phyloP scores from a whole-genome alignment of 2,329 filamentous ascomycete species.

The Aspergillus vadensis region DNA sequence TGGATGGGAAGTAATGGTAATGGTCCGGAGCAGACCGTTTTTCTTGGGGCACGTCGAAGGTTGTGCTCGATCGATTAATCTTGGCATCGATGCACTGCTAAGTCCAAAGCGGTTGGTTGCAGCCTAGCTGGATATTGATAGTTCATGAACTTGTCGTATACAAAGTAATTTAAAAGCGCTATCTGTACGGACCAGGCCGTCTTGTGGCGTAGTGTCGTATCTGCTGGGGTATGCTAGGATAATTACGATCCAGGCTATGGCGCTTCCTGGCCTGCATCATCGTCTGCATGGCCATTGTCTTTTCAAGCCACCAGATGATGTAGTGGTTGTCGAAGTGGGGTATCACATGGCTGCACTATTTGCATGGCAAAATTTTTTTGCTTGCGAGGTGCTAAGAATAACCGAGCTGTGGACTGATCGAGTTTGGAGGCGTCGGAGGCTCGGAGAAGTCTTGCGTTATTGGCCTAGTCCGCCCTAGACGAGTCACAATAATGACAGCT shows the following conservation, averaged over 20 bases:
- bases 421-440: not conserved
- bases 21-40: no score
- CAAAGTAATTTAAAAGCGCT: no score
- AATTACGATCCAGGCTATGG: not conserved
- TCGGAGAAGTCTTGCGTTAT: not conserved
- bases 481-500: conserved; percentile 1
- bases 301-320: conserved; percentile 3
- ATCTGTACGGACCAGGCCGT: not conserved
- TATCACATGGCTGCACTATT: conserved; percentile 12
- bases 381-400: conserved; percentile 1
- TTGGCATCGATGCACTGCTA: no score
- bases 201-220: not conserved
- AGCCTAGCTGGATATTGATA: no score
- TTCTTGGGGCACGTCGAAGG: no score
- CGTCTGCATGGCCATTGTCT: not conserved
- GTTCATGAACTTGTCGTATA: no score
- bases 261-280: not conserved
- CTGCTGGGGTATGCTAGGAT: not conserved
- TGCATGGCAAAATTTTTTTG: conserved; percentile 4
- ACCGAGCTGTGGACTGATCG: conserved; percentile 1
- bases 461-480: conserved; percentile 1
- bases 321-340: conserved; percentile 3
- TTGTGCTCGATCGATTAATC: no score
- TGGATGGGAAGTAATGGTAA: not conserved
- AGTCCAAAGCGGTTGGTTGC: no score